Evolutionary conservation across 1,284 basidiomycete species (phyloP).

Genomic region (Erythrobasidium hasegawianum): DNA sequence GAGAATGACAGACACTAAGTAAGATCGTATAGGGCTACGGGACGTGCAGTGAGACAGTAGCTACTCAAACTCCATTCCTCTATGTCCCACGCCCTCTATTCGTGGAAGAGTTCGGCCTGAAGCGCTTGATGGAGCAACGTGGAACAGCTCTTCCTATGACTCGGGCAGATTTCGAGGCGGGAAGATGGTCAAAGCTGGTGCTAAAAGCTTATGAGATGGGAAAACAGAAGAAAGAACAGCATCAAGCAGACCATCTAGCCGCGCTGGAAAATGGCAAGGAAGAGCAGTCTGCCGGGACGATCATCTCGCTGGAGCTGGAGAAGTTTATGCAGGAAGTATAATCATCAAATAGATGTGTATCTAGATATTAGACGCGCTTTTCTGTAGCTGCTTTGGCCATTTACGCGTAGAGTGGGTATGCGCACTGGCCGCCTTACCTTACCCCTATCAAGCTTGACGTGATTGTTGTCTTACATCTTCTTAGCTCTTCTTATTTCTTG

Average conservation of each 20-base stretch:
- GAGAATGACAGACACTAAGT: background rate
- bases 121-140: constrained; percentile 59
- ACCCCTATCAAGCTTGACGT: no score
- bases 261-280: no score
- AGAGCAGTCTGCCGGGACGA: no score
- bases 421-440: no score
- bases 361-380: no score
- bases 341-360: background rate
- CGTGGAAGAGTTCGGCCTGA: constrained; percentile 70
- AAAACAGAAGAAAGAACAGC: constrained; percentile 38
- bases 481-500: background rate
- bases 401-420: no score
- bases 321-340: constrained; percentile 9
- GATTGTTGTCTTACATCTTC: background rate
- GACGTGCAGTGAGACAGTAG: constrained; percentile 46
- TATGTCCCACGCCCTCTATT: constrained; percentile 67
- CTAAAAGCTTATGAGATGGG: constrained; percentile 58
- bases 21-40: constrained; percentile 43
- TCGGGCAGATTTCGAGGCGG: constrained; percentile 61
- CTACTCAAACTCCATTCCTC: constrained; percentile 39
- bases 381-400: no score
- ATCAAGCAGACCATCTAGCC: background rate
- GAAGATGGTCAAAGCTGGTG: constrained; percentile 63
- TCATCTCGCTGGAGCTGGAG: background rate
- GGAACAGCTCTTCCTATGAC: constrained; percentile 65